These are phyloP conservation scores for Hypoxylon sp. DNA, from an alignment of 2,329 filamentous ascomycete genomes.

Conservation along the genomic window DNA sequence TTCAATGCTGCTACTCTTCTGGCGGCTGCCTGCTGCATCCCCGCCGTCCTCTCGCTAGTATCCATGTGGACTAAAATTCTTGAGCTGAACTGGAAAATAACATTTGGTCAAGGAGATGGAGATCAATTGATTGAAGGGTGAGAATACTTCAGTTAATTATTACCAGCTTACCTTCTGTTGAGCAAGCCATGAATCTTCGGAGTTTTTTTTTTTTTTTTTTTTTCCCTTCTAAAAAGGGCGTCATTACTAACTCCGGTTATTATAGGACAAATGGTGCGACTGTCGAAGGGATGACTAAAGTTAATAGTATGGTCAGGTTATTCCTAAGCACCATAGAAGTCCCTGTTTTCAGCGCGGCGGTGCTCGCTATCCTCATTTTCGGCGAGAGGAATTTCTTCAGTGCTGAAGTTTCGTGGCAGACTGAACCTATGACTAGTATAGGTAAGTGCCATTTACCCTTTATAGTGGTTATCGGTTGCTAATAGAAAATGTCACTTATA, in stretches of 20 bases:
- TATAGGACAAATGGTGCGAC: constrained; percentile 68
- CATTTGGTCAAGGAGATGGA: constrained; percentile 55
- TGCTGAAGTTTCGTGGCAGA: constrained; percentile 68
- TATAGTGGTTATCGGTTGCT: constrained; percentile 2
- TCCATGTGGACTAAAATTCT: constrained; percentile 76
- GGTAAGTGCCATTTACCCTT: constrained; percentile 59
- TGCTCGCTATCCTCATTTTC: constrained; percentile 71
- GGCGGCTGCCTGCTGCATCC: constrained; percentile 75
- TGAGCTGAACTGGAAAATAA: constrained; percentile 71
- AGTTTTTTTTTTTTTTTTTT: not conserved
- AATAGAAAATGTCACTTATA: constrained; percentile 12
- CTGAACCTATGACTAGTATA: constrained; percentile 73
- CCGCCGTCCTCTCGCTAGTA: constrained; percentile 72
- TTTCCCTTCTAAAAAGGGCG: not conserved
- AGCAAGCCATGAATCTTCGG: not conserved
- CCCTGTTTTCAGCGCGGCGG: constrained; percentile 71
- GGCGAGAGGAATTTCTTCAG: constrained; percentile 78
- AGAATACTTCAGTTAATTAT: constrained; percentile 10
- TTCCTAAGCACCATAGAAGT: constrained; percentile 71
- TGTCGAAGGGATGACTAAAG: constrained; percentile 63
- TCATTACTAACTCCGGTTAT: constrained; percentile 9
- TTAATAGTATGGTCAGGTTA: constrained; percentile 69
- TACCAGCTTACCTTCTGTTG: not conserved
- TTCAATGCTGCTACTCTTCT: constrained; percentile 74
- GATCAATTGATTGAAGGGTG: constrained; percentile 63